Conservation (phyloP, 768 basidiomycete genomes). For the Pisolithus microcarpus region DNA sequence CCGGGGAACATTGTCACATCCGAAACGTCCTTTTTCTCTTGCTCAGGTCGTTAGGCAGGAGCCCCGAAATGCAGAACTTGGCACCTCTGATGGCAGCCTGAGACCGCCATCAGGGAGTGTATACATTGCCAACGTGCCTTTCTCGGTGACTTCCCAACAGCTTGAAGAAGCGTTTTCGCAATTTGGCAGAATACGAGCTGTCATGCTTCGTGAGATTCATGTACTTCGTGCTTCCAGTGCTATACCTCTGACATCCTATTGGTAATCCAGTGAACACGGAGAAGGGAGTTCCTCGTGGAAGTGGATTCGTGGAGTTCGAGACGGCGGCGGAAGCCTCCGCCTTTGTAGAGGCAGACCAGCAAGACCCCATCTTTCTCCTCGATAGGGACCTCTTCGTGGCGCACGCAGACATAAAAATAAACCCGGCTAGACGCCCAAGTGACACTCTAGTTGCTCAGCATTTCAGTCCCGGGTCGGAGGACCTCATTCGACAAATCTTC, state of each 20-base stretch:
- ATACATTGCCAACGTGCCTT: slow-evolving; percentile 52
- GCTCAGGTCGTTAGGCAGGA: neutral
- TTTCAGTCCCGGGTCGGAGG: slow-evolving; percentile 21
- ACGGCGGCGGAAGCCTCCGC: slow-evolving; percentile 30
- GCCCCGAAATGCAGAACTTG: neutral
- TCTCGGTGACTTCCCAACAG: slow-evolving; percentile 32
- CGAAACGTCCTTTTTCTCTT: slow-evolving; percentile 16
- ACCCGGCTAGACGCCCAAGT: slow-evolving; percentile 12
- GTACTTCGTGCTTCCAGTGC: neutral
- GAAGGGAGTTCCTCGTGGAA: slow-evolving; percentile 36
- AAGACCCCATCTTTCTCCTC: slow-evolving; percentile 43
- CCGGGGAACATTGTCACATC: neutral
- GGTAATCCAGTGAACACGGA: slow-evolving; percentile 17
- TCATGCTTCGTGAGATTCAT: slow-evolving; percentile 36
- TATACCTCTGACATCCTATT: neutral
- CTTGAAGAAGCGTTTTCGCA: slow-evolving; percentile 34
- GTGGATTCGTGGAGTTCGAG: slow-evolving; percentile 40
- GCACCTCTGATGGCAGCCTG: slow-evolving; percentile 1
- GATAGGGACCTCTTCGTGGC: slow-evolving; percentile 40
- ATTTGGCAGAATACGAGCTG: slow-evolving; percentile 34
- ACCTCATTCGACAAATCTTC: slow-evolving; percentile 21
- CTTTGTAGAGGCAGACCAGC: slow-evolving; percentile 28
- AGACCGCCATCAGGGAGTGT: slow-evolving; percentile 31
- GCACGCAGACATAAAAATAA: slow-evolving; percentile 23
- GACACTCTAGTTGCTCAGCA: slow-evolving; percentile 26